Base-by-base conservation (phyloP, 1,284 basidiomycete species). In the Fomitopsis pinicola region DNA sequence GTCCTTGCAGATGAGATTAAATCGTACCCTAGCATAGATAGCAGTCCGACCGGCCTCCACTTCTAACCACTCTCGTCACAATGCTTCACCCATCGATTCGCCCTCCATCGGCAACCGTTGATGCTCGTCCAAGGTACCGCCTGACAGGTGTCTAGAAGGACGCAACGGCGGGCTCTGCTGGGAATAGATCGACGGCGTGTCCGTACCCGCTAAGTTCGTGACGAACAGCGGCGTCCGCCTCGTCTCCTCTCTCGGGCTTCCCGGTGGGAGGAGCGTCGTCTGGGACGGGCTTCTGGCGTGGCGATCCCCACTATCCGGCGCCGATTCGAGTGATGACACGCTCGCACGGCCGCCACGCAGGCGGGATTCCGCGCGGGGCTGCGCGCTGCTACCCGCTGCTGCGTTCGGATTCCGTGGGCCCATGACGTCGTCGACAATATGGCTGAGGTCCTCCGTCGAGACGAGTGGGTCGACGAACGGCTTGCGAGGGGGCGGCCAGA, bases 351-450 rank as follows among this genome's bases (percentile, higher is more conserved):
- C 50, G 50, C 62, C 6, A 19, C 48, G 38, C 48, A 60, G 19
- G 46, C 44, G 59, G 60, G 60, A 40, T n/a, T 59, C 35, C 6
- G 61, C 55, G 45, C 50, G 40, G 17, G 36, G 14, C 28, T 44
- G 33, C 2, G 2, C 55, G 40, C 26, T n/a, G 28, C 22, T 14
- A 30, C 17, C 8, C 28, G 36, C 30, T 30, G 22, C 17, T 50
- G 52, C 33, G 45, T 40, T 50, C 10, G 35, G 35, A 36, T 36
- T 19, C 42, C 44, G 55, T 38, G 77, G 75, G 4, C 83, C 83
- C 83, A 85, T 84, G 5, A 84, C 77, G 57, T 82, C 77, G 58
- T 82, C 79, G 12, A 85, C 76, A 62, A 85, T 83, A 6, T 70
- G 69, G 8, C 68, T 59, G 2, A 84, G 71, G 57, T 82, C 76